Evolutionary conservation across 2,329 filamentous ascomycete species (phyloP), one percentile per base, ranked within the genome.

Genomic region (Colletotrichum destructivum): DNA sequence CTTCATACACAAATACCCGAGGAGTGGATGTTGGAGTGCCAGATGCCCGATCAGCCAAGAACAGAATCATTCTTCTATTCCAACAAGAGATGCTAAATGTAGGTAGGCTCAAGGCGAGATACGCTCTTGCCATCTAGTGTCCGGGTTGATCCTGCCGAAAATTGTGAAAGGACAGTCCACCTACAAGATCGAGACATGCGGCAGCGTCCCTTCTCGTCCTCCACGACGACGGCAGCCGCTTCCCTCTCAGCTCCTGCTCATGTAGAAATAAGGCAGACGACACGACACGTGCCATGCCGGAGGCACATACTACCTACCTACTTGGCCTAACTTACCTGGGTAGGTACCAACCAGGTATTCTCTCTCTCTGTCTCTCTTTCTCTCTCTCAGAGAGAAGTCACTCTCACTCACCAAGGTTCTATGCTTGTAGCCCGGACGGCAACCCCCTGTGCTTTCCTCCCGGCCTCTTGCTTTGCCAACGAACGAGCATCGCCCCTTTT

Each of bases 361-460:
- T 35, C 31, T 35, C 8, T 35, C 31, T 35, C 31, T 35, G 3
- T 35, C 31, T 35, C 9, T 35, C 8, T 35, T 8, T 35, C 31
- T 35, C 7, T 11, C 35, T 35, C 9, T 54, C 8, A 3, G 26
- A 3, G n/a, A 56, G 42, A 62, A 70, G 63, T 49, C 18, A 55
- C 56, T 44, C 4, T 49, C 18, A 55, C 56, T 44, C 4, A 15
- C 15, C 40, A 16, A 47, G n/a, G 15, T 9, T 44, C 26, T 11
- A 38, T 2, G 35, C 9, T 38, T 38, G 35, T 38, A 38, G 54
- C 16, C 44, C 52, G 18, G 47, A 49, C 23, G 38, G 62, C 49
- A 38, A 56, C 38, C 23, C 31, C 23, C 62, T 51, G 62, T 51
- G 52, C 62, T 40, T 56, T 56, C 62, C 51, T 44, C n/a, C 31